phyloP scores from a whole-genome alignment of 2,329 filamentous ascomycete genomes.

The Phyllosticta citrichinensis region DNA sequence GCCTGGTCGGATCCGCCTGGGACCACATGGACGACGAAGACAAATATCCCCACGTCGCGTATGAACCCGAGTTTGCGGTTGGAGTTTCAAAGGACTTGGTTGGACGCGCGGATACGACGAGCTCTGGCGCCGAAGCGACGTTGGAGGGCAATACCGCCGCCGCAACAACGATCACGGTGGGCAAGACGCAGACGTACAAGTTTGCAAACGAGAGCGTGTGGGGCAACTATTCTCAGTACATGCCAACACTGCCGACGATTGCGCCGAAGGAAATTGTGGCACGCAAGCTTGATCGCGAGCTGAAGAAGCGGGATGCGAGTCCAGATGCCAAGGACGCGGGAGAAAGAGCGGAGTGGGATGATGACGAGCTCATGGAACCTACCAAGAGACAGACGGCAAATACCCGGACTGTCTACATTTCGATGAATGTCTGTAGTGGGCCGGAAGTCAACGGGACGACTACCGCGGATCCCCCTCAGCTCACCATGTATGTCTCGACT shows the following conservation, averaged over 20 bases:
- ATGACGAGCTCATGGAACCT: constrained; percentile 4
- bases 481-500: constrained; percentile 68
- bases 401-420: constrained; percentile 58
- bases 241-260: constrained; percentile 24
- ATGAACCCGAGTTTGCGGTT: constrained; percentile 51
- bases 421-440: constrained; percentile 76
- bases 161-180: constrained; percentile 51
- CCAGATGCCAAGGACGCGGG: constrained; percentile 7
- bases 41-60: constrained; percentile 26
- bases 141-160: constrained; percentile 57
- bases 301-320: constrained; percentile 10
- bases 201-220: constrained; percentile 50
- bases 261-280: constrained; percentile 9
- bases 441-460: constrained; percentile 48
- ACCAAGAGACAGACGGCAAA: constrained; percentile 22
- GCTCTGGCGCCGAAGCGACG: constrained; percentile 34
- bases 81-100: constrained; percentile 16
- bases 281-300: not conserved
- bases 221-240: constrained; percentile 26
- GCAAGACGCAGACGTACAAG: constrained; percentile 53
- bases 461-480: constrained; percentile 46
- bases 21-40: constrained; percentile 27
- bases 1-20: constrained; percentile 17
- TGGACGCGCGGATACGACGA: constrained; percentile 18
- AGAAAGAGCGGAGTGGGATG: constrained; percentile 11